These are phyloP conservation scores for Atkinsonella hypoxylon DNA, from an alignment of 2,329 filamentous ascomycete genomes.

Conservation along the genomic window DNA sequence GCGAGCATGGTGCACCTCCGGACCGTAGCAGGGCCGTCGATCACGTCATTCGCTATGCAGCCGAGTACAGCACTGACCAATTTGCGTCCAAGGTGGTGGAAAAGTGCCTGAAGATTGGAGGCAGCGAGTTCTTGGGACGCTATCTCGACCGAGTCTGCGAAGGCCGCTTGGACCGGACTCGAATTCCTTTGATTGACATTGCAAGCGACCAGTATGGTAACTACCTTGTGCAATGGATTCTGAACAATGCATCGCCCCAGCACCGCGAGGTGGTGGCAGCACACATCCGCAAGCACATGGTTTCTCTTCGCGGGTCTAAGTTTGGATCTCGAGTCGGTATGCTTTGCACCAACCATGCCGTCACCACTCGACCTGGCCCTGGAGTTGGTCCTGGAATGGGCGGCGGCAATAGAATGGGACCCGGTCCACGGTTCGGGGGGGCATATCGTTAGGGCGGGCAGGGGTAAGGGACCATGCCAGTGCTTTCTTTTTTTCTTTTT, in stretches of 20 bases:
- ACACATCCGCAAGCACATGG: constrained; percentile 98
- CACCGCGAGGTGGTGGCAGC: constrained; percentile 87
- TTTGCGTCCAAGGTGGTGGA: constrained; percentile 99
- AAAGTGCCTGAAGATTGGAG: constrained; percentile 96
- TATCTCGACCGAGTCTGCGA: constrained; percentile 94
- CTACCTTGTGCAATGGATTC: constrained; percentile 94
- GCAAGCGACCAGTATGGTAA: constrained; percentile 98
- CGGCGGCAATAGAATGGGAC: constrained; percentile 36
- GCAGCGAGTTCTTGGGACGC: constrained; percentile 76
- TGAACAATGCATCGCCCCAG: constrained; percentile 75
- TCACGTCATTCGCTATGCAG: constrained; percentile 84
- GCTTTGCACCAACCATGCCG: constrained; percentile 93
- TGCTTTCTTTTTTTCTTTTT: not conserved
- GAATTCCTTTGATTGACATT: constrained; percentile 95
- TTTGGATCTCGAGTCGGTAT: constrained; percentile 97
- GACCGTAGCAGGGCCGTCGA: constrained; percentile 92
- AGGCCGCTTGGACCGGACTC: constrained; percentile 77
- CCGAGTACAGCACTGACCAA: constrained; percentile 97
- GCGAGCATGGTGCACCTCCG: constrained; percentile 82
- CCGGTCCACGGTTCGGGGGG: constrained; percentile 45
- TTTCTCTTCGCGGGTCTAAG: constrained; percentile 93
- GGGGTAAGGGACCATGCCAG: not conserved
- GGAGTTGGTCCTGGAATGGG: constrained; percentile 57
- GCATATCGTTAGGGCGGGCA: constrained; percentile 37
- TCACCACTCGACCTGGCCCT: constrained; percentile 78